Percentiles rank a stretch among this genome's conserved stretches.
These are phyloP conservation scores for Dissophora ornata DNA, from an alignment of 192 early-diverging fungal genomes.

Conservation along the genomic window DNA sequence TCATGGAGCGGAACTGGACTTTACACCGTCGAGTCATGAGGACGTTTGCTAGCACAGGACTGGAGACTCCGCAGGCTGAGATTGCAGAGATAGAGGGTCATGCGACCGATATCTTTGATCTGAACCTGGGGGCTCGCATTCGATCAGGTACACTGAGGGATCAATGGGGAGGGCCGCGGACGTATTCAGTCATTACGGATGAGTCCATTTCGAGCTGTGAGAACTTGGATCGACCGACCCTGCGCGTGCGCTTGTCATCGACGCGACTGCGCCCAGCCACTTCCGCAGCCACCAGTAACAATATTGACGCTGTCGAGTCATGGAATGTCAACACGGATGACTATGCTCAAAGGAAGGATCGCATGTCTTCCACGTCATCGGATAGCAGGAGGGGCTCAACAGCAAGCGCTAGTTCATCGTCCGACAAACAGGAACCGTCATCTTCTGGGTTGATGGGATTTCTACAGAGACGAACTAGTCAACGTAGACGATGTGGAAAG, in stretches of 20 bases:
- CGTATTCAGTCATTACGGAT: slow-evolving; percentile 29
- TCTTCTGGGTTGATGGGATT: slow-evolving; percentile 14
- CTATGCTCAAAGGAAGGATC: not conserved
- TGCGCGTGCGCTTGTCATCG: not conserved
- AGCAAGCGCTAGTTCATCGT: slow-evolving; percentile 16
- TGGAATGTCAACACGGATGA: not conserved
- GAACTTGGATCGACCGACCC: slow-evolving; percentile 3
- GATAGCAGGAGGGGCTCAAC: slow-evolving; percentile 25
- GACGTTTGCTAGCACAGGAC: not conserved
- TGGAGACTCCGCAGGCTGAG: slow-evolving; percentile 4
- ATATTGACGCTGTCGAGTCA: not conserved
- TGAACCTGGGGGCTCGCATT: not conserved
- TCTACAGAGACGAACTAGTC: slow-evolving; percentile 15
- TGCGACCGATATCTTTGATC: not conserved
- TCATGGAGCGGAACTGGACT: slow-evolving; percentile 42
- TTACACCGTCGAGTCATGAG: slow-evolving; percentile 10
- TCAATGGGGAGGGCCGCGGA: slow-evolving; percentile 3
- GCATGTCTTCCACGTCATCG: not conserved
- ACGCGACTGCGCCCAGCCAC: slow-evolving; percentile 5
- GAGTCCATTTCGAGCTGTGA: slow-evolving; percentile 29
- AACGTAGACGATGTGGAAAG: not conserved
- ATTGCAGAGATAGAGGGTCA: not conserved
- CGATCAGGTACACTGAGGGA: not conserved
- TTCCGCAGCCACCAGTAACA: not conserved
- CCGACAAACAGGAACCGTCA: not conserved